Conservation (phyloP, 345 rosid genomes). For the Eucalyptus paniculata region DNA sequence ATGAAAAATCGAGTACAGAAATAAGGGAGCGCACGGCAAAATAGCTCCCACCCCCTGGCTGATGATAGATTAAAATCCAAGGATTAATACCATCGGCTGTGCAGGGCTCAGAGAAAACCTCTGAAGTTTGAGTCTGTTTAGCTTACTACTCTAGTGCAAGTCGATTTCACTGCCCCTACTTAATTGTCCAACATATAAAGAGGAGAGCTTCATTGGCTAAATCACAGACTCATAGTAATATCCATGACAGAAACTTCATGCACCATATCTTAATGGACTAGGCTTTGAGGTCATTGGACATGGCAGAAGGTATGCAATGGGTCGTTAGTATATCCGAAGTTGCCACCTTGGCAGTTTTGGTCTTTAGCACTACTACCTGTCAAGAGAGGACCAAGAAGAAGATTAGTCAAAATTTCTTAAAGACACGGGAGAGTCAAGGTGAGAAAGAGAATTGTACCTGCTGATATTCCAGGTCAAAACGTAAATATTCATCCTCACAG, state of each 20-base stretch:
- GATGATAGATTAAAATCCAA: not conserved
- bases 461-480: conserved; percentile 74
- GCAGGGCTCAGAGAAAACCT: not conserved
- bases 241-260: not conserved
- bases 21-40: not conserved
- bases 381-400: not conserved
- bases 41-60: not conserved
- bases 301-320: conserved; percentile 80
- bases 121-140: not conserved
- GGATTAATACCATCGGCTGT: not conserved
- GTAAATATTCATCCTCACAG: conserved; percentile 65
- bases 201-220: not conserved
- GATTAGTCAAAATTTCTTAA: not conserved
- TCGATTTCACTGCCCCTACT: not conserved
- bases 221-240: not conserved
- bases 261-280: conserved; percentile 2
- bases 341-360: conserved; percentile 64
- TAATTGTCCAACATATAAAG: not conserved
- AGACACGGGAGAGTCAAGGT: not conserved
- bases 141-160: not conserved
- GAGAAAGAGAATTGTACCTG: conserved; percentile 31
- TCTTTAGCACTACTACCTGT: conserved; percentile 64
- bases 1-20: not conserved
- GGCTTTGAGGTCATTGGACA: conserved; percentile 78
- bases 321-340: conserved; percentile 69